Evolutionary conservation across 176 grass and related monocot species (phyloP).

Genomic region (Leersia perrieri): DNA sequence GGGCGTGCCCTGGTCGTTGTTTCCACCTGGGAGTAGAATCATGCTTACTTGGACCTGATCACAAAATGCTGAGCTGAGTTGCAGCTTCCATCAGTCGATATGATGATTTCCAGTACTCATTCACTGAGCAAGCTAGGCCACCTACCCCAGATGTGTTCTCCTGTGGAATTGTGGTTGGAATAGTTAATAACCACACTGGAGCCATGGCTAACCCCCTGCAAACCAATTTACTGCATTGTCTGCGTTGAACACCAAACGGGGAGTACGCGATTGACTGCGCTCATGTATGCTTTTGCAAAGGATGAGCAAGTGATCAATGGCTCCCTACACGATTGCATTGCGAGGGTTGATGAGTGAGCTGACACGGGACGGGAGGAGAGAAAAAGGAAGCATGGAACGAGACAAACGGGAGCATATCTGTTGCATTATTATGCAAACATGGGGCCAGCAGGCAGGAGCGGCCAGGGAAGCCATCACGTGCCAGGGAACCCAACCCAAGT

Average conservation of each 20-base stretch:
- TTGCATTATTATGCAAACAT: conserved; percentile 4
- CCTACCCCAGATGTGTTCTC: not conserved
- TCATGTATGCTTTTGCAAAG: not conserved
- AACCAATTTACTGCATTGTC: no score
- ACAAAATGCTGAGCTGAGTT: not conserved
- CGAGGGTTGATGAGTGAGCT: not conserved
- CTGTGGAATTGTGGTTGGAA: no score
- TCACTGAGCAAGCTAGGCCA: not conserved
- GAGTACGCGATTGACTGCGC: not conserved
- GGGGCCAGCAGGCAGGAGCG: not conserved
- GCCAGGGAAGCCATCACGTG: not conserved
- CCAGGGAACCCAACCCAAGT: not conserved
- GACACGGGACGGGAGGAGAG: not conserved
- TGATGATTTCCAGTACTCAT: not conserved
- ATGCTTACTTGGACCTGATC: not conserved
- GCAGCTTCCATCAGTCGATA: not conserved
- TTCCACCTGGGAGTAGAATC: conserved; percentile 24
- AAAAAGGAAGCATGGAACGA: not conserved
- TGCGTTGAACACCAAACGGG: no score
- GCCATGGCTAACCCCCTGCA: no score
- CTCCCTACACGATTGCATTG: no score
- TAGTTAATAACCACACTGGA: no score
- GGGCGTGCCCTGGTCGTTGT: not conserved
- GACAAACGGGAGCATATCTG: not conserved
- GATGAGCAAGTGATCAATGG: no score